Evolutionary conservation across 2,329 filamentous ascomycete species (phyloP).

Genomic region (Samsoniella hepiali): DNA sequence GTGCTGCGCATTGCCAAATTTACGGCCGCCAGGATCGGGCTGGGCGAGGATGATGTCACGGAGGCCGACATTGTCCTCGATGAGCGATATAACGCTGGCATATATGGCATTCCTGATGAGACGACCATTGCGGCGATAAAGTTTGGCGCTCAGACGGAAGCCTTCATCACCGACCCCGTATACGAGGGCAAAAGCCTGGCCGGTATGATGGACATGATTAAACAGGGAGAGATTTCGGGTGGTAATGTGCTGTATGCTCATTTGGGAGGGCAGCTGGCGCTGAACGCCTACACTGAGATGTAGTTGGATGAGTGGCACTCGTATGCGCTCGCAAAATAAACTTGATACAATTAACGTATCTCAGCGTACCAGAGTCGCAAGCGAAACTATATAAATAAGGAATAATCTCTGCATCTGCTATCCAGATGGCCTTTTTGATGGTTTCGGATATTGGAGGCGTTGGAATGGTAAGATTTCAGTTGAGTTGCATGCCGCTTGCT

Average conservation of each 20-base stretch:
- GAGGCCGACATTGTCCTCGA: constrained; percentile 62
- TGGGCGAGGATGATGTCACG: constrained; percentile 56
- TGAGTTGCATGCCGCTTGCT: background rate
- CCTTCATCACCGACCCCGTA: constrained; percentile 71
- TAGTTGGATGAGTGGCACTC: background rate
- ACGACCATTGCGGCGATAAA: constrained; percentile 65
- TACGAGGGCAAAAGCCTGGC: constrained; percentile 75
- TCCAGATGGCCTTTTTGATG: no score
- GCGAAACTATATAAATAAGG: background rate
- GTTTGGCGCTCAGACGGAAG: constrained; percentile 65
- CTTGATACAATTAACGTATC: background rate
- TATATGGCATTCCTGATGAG: constrained; percentile 65
- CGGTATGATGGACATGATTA: constrained; percentile 67
- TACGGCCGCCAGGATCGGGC: constrained; percentile 61
- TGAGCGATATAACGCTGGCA: constrained; percentile 59
- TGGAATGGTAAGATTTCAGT: background rate
- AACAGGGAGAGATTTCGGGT: constrained; percentile 56
- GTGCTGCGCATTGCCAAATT: constrained; percentile 63
- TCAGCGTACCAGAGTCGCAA: no score
- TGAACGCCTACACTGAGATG: constrained; percentile 60
- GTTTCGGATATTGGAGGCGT: background rate
- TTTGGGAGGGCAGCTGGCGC: constrained; percentile 64
- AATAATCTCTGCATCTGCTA: no score
- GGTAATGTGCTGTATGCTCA: constrained; percentile 72
- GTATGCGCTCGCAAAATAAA: background rate